phyloP scores from a whole-genome alignment of 192 early-diverging fungal species.

The Rhizophagus prolifer region DNA sequence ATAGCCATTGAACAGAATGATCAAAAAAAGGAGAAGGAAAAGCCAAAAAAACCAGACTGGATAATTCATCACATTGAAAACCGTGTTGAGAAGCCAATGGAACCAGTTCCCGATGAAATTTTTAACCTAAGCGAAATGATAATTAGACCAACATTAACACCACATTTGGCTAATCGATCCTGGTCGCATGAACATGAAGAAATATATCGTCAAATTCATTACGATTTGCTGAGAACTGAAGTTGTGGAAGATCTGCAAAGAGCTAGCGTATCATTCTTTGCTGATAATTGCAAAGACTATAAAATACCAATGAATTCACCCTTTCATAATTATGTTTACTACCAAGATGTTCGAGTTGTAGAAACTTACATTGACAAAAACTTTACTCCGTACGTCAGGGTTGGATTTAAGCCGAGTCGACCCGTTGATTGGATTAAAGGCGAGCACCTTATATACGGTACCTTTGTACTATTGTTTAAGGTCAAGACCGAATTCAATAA shows the following conservation, averaged over 20 bases:
- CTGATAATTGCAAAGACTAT: not conserved
- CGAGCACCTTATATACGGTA: constrained; percentile 8
- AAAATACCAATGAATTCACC: not conserved
- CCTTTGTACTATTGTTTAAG: constrained; percentile 12
- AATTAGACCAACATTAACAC: not conserved
- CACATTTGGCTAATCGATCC: not conserved
- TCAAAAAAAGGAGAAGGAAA: too few relatives aligned
- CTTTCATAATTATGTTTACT: not conserved
- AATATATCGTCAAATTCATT: constrained; percentile 17
- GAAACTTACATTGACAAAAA: not conserved
- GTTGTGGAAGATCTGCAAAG: constrained; percentile 21
- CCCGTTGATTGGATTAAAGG: not conserved
- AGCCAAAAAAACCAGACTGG: not conserved
- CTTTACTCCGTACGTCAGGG: not conserved
- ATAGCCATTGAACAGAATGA: too few relatives aligned
- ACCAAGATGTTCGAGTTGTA: not conserved
- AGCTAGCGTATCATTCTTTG: not conserved
- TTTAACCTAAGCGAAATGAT: not conserved
- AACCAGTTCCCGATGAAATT: not conserved
- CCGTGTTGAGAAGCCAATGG: not conserved
- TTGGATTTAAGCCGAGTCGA: constrained; percentile 6
- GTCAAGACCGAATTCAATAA: not conserved
- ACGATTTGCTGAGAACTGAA: constrained; percentile 15
- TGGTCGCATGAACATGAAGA: not conserved
- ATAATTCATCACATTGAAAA: not conserved